Evolutionary conservation across 148 eudicot species (phyloP).

Genomic region (Nepenthes gracilis): DNA sequence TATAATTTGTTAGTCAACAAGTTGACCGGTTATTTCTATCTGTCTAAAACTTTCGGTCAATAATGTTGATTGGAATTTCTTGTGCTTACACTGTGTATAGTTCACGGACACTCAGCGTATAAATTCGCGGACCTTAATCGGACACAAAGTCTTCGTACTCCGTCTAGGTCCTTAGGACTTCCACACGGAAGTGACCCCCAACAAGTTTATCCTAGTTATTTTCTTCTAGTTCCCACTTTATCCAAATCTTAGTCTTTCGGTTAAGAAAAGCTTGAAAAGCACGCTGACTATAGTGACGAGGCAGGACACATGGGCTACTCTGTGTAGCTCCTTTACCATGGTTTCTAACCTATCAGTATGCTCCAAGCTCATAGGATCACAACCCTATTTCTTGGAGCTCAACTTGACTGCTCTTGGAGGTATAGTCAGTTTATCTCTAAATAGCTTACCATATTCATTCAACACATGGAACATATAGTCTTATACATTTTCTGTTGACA

Average conservation of each 20-base stretch:
- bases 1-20: too few relatives aligned
- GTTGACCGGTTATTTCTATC: too few relatives aligned
- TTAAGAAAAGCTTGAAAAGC: background rate
- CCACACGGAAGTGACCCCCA: too few relatives aligned
- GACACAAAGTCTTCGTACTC: too few relatives aligned
- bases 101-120: too few relatives aligned
- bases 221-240: background rate
- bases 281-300: background rate
- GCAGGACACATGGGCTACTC: conserved; percentile 4
- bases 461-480: conserved; percentile 48
- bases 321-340: background rate
- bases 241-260: background rate
- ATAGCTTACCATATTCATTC: conserved; percentile 31
- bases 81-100: too few relatives aligned
- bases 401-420: conserved; percentile 27
- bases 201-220: background rate
- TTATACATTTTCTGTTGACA: conserved; percentile 34
- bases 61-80: too few relatives aligned
- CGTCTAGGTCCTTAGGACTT: too few relatives aligned
- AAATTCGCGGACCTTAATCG: too few relatives aligned
- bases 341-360: background rate
- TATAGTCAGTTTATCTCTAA: conserved; percentile 29
- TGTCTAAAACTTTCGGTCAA: too few relatives aligned
- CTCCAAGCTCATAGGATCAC: conserved; percentile 3
- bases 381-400: conserved; percentile 24